These are phyloP conservation scores for Ogataea trehaloabstinens DNA, from an alignment of 805 yeast genomes.

Conservation along the genomic window DNA sequence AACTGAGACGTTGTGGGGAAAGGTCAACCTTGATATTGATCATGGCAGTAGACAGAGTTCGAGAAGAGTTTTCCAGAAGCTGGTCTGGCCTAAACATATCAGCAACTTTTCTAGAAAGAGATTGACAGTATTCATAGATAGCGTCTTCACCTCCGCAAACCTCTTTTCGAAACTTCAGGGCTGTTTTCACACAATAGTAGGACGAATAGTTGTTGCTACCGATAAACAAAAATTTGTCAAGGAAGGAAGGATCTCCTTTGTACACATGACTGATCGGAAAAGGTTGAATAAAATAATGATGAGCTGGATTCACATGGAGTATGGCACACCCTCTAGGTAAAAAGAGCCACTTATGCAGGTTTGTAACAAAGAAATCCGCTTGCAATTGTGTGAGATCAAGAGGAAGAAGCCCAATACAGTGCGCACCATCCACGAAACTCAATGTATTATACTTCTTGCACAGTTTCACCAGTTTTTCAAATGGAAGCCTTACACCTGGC, in stretches of 20 bases:
- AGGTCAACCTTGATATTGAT: conserved; percentile 42
- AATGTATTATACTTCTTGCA: conserved; percentile 47
- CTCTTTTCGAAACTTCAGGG: conserved; percentile 50
- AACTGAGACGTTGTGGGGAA: conserved; percentile 1
- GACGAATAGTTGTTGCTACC: conserved; percentile 53
- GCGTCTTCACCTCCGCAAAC: conserved; percentile 60
- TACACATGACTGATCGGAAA: conserved; percentile 56
- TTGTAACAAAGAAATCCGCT: conserved; percentile 63
- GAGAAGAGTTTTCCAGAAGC: conserved; percentile 36
- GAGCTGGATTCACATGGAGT: conserved; percentile 52
- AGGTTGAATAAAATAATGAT: conserved; percentile 51
- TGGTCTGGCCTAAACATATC: conserved; percentile 37
- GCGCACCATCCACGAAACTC: conserved; percentile 73
- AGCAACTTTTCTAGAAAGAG: conserved; percentile 45
- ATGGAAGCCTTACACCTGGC: conserved; percentile 66
- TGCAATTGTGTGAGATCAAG: conserved; percentile 38
- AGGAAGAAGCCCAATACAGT: conserved; percentile 55
- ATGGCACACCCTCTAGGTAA: conserved; percentile 59
- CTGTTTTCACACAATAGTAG: conserved; percentile 42
- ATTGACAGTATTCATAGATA: conserved; percentile 46
- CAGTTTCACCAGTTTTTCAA: conserved; percentile 40
- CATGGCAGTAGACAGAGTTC: conserved; percentile 40
- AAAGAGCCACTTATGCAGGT: conserved; percentile 69
- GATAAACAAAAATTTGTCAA: conserved; percentile 46
- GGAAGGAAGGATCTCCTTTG: conserved; percentile 31